Evolutionary conservation across 495 filamentous ascomycete species (phyloP), one percentile per base, ranked within the genome.

Genomic region (Astrocystis sublimbata): DNA sequence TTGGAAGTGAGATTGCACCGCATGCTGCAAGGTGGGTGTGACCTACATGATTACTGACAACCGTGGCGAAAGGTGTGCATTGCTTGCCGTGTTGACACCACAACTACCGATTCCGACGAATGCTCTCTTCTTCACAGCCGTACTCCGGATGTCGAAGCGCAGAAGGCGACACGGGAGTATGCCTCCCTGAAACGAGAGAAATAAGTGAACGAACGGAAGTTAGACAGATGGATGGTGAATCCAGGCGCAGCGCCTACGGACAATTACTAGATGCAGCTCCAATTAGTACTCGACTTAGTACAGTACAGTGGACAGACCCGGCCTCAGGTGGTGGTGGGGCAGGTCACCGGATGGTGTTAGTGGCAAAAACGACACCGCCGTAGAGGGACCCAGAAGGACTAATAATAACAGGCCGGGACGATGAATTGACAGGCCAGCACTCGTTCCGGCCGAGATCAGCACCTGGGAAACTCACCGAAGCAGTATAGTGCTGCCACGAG

Each of bases 331-430:
- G 46, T 70, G 59, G 70, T 72, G 70, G 70, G 70, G 70, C 70
- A 60, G 68, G 70, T 72, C 69, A 72, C 67, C 69, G 66, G 69
- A 72, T 65, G 68, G 70, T 72, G 65, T 72, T 72, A 72, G 70
- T 72, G 70, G 70, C 70, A 53, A 72, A 72, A 69, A 67, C 69
- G 67, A 68, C 70, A 64, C 65, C 62, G 55, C 54, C 54, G 62
- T 31, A 46, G 57, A 59, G 58, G 49, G 64, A 47, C 64, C 55
- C 51, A 62, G 33, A 52, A 38, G 60, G 51, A 49, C 51, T 62
- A 54, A 47, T 56, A 41, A 41, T 55, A 55, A 56, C 33, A 42
- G 28, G 51, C 53, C 52, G 40, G 42, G 49, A 62, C 60, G 41
- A 56, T 62, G 51, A 38, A 61, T 61, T 61, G 59, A 61, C 50